Conservation (phyloP, 352 stramenopile species). For the Blastocystis sp. region DNA sequence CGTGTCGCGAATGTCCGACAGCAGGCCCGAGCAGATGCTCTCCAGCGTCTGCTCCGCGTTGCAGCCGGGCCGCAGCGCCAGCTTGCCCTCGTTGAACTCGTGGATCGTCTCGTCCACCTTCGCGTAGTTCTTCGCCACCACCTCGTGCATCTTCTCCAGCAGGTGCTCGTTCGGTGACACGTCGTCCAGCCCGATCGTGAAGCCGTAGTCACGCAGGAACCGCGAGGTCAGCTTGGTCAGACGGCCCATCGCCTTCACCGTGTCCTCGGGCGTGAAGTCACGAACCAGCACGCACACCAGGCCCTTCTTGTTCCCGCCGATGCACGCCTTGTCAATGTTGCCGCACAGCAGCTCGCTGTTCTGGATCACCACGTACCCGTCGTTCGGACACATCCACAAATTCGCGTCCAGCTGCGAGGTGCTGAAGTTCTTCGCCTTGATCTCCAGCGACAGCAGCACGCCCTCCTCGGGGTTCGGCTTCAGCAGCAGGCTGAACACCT, state of each 20-base stretch:
- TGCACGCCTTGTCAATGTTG: constrained; percentile 96
- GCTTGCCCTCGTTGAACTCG: constrained; percentile 79
- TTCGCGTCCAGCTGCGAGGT: constrained; percentile 64
- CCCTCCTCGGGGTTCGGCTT: constrained; percentile 80
- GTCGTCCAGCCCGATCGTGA: constrained; percentile 99
- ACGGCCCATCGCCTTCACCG: constrained; percentile 93
- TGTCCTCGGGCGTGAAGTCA: constrained; percentile 86
- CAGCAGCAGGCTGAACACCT: constrained; percentile 85
- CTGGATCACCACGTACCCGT: constrained; percentile 91
- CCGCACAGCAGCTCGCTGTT: constrained; percentile 95
- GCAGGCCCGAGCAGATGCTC: constrained; percentile 93
- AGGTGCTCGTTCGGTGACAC: constrained; percentile 92
- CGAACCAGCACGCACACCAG: constrained; percentile 94
- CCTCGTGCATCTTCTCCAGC: constrained; percentile 86
- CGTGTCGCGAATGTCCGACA: constrained; percentile 93
- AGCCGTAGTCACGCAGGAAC: constrained; percentile 94
- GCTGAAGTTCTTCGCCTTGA: constrained; percentile 73
- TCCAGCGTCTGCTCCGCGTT: constrained; percentile 94
- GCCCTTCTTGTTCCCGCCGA: constrained; percentile 94
- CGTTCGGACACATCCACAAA: constrained; percentile 91
- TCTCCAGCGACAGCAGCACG: constrained; percentile 69
- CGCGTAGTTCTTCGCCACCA: constrained; percentile 81
- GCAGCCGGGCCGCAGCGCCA: constrained; percentile 91
- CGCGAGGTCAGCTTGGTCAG: constrained; percentile 91
- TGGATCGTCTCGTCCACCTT: constrained; percentile 75